Evolutionary conservation across 257 asterid species (phyloP), one percentile per base, ranked within the genome.

Genomic region (Penstemon barbatus): DNA sequence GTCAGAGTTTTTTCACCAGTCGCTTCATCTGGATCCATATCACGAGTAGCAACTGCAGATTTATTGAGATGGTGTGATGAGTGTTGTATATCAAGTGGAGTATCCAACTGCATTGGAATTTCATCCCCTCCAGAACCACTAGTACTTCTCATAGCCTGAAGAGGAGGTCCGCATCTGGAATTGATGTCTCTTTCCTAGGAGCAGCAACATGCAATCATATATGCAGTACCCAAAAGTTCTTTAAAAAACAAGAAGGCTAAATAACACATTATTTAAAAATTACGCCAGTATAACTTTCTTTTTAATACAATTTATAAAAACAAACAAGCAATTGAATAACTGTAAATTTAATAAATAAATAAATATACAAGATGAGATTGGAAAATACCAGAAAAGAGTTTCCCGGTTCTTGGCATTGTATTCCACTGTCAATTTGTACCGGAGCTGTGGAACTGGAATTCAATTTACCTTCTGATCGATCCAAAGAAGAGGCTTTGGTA

Each of bases 161-260:
- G 75, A 54, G 71, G 72, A 59, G 11, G 60, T 59, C 70, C 79
- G 72, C 66, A 65, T 57, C 63, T 65, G 61, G 82, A 65, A 69
- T 56, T 73, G 63, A 57, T 51, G 44, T 55, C 78, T 51, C 74
- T 81, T 69, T 79, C 90, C 96, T 89, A 75, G 61, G 25, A 33
- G 45, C 53, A 69, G 56, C 70, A 54, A 51, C 54, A 58, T 70
- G 51, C 63, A 43, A 75, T 12, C 45, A 11, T 19, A 66, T 15
- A 19, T 51, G 45, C 37, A 52, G 48, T 62, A 46, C 25, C 48
- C 15, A 8, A 46, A 42, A 19, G 44, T 49, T 15, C 66, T 56
- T 52, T 4, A 52, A 65, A 33, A 55, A 58, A 77, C 62, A 45
- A 62, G 9, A 41, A 41, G 43, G 15, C 33, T 8, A 25, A 25